phyloP scores from a whole-genome alignment of 306 rosid genomes.

The Dryas alaskensis region DNA sequence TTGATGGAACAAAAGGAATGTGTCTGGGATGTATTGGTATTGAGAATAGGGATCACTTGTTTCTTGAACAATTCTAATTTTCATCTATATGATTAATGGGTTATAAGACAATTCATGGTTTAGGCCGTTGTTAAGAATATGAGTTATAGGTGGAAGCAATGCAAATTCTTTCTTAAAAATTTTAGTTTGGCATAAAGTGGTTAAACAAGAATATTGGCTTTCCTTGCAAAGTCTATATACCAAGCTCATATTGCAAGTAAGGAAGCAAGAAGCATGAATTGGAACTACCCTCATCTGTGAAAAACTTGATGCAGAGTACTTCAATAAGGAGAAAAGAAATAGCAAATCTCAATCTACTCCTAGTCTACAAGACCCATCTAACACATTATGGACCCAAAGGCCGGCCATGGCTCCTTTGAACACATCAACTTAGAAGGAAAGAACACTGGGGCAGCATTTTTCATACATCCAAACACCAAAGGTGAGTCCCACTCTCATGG shows the following conservation, averaged over 20 bases:
- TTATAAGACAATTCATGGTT: too few relatives aligned
- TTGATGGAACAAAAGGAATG: too few relatives aligned
- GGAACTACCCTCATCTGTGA: neutral
- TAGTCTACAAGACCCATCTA: neutral
- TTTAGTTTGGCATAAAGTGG: neutral
- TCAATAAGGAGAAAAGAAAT: neutral
- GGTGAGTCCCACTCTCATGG: constrained; percentile 21
- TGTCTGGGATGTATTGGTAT: too few relatives aligned
- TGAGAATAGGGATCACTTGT: too few relatives aligned
- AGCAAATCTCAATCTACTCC: neutral
- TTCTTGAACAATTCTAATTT: too few relatives aligned
- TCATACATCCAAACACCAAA: neutral
- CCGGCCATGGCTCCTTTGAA: constrained; percentile 17
- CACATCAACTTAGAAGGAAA: constrained; percentile 26
- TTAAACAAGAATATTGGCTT: constrained; percentile 8
- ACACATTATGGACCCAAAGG: constrained; percentile 17
- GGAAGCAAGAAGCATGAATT: constrained; percentile 16
- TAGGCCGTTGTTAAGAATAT: too few relatives aligned
- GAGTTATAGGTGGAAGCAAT: neutral
- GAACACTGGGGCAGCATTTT: constrained; percentile 46
- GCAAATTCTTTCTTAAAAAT: neutral
- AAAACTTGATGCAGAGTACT: neutral
- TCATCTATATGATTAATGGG: too few relatives aligned
- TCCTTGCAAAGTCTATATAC: constrained; percentile 20
- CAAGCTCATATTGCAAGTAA: constrained; percentile 27